Base-by-base conservation (phyloP, 2,329 filamentous ascomycete species). In the Orbilia oligospora region DNA sequence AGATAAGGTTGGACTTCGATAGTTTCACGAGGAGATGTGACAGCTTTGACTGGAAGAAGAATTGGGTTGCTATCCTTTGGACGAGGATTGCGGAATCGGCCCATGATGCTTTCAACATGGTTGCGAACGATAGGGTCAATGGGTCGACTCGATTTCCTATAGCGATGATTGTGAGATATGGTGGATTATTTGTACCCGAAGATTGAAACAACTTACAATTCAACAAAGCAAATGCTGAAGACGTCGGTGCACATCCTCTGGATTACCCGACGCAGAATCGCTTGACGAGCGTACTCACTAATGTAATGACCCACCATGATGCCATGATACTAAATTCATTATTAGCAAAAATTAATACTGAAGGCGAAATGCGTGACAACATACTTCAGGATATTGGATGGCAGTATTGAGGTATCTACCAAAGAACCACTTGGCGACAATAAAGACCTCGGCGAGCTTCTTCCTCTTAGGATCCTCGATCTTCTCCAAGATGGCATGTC, bases 361-460 rank as follows among this genome's bases (percentile, higher is more conserved):
- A 16, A 56, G 55, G 72, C 22, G 27, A 48, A 24, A 27, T 22
- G 27, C 8, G 53, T 36, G n/a, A 44, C 10, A 61, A 80, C 83
- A 81, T 87, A 90, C 94, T 88, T 99, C 96, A 10, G 96, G 96
- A 82, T 96, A 92, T 58, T 93, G 92, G 82, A 98, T 89, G 67
- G 93, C 91, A 81, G 92, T 91, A 56, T 93, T 88, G 41, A 98
- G 87, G 84, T 96, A 97, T 65, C 91, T 91, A 80, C 93, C 92
- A 84, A 98, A 97, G 80, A 97, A 91, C 90, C 95, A 99, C 83
- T 94, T 92, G 82, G 91, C 93, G 80, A 97, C 91, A 81, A 98
- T 89, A 86, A 94, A 79, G 27, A 82, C 81, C 58, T 82, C 81
- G 8, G 81, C 81, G 6, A 81, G 75, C 51, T 81, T 97, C 81